Conservation (phyloP, 2,329 filamentous ascomycete species). For the Calcarisporium arbuscula region DNA sequence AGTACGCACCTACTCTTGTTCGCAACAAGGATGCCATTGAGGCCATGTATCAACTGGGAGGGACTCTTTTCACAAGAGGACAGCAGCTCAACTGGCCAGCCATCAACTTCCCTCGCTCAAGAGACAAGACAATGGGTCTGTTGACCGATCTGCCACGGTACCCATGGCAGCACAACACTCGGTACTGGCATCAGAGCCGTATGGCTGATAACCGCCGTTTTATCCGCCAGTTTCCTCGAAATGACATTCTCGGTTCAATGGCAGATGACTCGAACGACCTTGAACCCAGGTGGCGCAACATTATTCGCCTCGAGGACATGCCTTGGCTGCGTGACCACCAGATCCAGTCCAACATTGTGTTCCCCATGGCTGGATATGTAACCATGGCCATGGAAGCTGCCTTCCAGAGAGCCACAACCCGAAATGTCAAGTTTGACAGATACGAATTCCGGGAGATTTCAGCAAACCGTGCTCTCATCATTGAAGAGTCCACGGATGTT, state of each 20-base stretch:
- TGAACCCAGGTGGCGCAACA: slow-evolving; percentile 34
- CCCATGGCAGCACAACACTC: slow-evolving; percentile 9
- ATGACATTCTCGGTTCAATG: slow-evolving; percentile 23
- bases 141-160: slow-evolving; percentile 12
- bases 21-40: slow-evolving; percentile 5
- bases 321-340: slow-evolving; percentile 41
- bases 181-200: slow-evolving; percentile 11
- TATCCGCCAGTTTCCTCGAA: slow-evolving; percentile 14
- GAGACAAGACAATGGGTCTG: too few species aligned
- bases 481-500: too few species aligned
- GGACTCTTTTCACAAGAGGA: slow-evolving; percentile 7
- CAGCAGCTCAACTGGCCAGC: slow-evolving; percentile 2
- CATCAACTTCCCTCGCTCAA: slow-evolving; percentile 1
- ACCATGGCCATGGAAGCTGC: slow-evolving; percentile 8
- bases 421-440: too few species aligned
- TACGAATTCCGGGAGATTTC: too few species aligned
- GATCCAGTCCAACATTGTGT: slow-evolving; percentile 20
- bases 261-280: slow-evolving; percentile 21
- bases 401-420: too few species aligned
- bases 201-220: slow-evolving; percentile 6
- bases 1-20: slow-evolving; percentile 5
- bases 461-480: too few species aligned
- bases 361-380: slow-evolving; percentile 8
- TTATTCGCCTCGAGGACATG: slow-evolving; percentile 28
- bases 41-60: slow-evolving; percentile 5